These are phyloP conservation scores for Teratosphaeria gauchensis DNA, from an alignment of 2,329 filamentous ascomycete genomes.

Conservation along the genomic window DNA sequence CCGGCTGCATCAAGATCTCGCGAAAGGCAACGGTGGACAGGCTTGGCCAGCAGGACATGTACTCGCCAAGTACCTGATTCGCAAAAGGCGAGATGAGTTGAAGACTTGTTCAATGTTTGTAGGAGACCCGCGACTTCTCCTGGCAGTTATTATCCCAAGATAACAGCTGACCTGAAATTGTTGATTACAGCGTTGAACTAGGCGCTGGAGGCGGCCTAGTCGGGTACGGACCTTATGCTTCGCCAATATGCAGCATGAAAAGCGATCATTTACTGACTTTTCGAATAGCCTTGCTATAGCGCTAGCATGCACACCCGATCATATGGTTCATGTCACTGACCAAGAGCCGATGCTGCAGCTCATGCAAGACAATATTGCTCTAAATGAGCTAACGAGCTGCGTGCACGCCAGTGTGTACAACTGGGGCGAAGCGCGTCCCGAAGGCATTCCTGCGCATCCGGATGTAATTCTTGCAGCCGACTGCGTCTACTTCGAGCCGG, in stretches of 20 bases:
- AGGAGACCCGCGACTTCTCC: conserved; percentile 8
- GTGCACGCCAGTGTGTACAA: conserved; percentile 66
- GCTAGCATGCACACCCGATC: conserved; percentile 43
- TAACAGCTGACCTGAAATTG: conserved; percentile 6
- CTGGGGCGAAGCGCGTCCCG: conserved; percentile 50
- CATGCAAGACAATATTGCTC: conserved; percentile 76
- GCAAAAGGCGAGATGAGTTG: conserved; percentile 57
- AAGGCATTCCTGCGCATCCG: conserved; percentile 42
- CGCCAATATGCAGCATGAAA: neutral
- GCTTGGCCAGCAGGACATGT: conserved; percentile 92
- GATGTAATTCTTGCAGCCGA: conserved; percentile 88
- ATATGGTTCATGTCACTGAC: conserved; percentile 71
- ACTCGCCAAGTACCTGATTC: conserved; percentile 74
- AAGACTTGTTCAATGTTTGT: conserved; percentile 62
- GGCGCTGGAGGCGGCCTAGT: conserved; percentile 88
- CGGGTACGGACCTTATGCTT: conserved; percentile 32
- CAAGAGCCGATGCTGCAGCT: conserved; percentile 74
- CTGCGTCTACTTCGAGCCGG: conserved; percentile 94
- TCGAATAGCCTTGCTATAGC: conserved; percentile 46
- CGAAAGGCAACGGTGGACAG: conserved; percentile 82
- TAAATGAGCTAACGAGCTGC: conserved; percentile 59
- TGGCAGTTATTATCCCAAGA: neutral
- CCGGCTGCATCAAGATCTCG: conserved; percentile 73
- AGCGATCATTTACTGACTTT: neutral
- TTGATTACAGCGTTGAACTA: conserved; percentile 62